A percentile compares a stretch with the other conserved stretches of the same genome.
Conservation (phyloP, 2,329 filamentous ascomycete species). For the Geosmithia morbida region DNA sequence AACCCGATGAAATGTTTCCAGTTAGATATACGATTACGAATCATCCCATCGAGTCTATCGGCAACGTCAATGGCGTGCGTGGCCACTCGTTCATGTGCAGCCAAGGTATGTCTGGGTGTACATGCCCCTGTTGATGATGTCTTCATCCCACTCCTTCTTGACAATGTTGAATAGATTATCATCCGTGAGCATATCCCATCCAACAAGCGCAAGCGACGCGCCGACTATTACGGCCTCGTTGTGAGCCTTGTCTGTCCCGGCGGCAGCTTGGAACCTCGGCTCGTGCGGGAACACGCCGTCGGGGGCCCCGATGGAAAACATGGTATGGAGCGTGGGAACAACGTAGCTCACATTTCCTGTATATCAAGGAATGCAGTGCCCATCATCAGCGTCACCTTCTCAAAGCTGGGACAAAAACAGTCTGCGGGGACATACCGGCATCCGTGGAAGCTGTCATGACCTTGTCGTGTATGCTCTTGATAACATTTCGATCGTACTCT, state of each 20-base stretch:
- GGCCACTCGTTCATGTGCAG: too few species aligned
- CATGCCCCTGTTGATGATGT: slow-evolving; percentile 2
- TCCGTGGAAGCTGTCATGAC: slow-evolving; percentile 14
- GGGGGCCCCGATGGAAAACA: slow-evolving; percentile 33
- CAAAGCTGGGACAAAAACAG: too few species aligned
- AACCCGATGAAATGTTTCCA: too few species aligned
- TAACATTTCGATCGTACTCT: background rate
- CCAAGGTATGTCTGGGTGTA: too few species aligned
- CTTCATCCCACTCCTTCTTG: slow-evolving; percentile 8
- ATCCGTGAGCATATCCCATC: slow-evolving; percentile 7
- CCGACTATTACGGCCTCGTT: slow-evolving; percentile 8
- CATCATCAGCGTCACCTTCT: background rate
- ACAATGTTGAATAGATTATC: slow-evolving; percentile 8
- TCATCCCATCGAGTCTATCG: too few species aligned
- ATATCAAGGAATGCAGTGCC: slow-evolving; percentile 14
- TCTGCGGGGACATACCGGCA: background rate
- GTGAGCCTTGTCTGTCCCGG: slow-evolving; percentile 8
- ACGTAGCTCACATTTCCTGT: slow-evolving; percentile 44
- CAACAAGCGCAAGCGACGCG: slow-evolving; percentile 9
- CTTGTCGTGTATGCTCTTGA: slow-evolving; percentile 11
- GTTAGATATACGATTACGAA: too few species aligned
- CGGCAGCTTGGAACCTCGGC: slow-evolving; percentile 9
- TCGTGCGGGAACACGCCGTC: slow-evolving; percentile 7
- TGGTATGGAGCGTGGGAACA: slow-evolving; percentile 37
- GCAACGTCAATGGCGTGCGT: too few species aligned